phyloP scores from a whole-genome alignment of 768 basidiomycete species.

The Austroboletus festivus region DNA sequence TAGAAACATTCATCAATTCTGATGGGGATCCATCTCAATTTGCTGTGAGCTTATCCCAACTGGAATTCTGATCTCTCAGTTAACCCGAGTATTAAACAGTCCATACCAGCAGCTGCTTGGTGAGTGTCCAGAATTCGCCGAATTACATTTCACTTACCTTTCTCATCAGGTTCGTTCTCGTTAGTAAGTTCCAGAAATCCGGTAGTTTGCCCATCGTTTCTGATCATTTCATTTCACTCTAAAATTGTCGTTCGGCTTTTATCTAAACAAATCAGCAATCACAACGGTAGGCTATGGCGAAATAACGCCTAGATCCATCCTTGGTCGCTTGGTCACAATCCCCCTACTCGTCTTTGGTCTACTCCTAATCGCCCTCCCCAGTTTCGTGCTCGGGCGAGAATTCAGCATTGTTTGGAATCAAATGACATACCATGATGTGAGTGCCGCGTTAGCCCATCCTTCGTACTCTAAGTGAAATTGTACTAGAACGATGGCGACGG shows the following conservation, averaged over 20 bases:
- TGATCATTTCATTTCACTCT: too few relatives aligned
- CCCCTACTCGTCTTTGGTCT: conserved; percentile 87
- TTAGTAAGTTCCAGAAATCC: conserved; percentile 51
- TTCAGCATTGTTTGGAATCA: conserved; percentile 89
- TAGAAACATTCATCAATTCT: conserved; percentile 78
- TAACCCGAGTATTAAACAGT: conserved; percentile 32
- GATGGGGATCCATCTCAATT: conserved; percentile 85
- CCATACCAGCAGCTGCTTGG: conserved; percentile 78
- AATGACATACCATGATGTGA: conserved; percentile 56
- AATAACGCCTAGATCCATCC: conserved; percentile 81
- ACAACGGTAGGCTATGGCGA: conserved; percentile 92
- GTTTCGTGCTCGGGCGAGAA: conserved; percentile 88
- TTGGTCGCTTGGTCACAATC: conserved; percentile 83
- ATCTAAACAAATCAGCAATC: conserved; percentile 51
- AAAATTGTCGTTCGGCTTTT: too few relatives aligned
- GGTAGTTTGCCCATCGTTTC: too few relatives aligned
- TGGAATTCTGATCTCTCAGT: not conserved
- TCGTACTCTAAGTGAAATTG: not conserved
- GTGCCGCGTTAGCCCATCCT: conserved; percentile 5
- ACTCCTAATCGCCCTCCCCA: conserved; percentile 84
- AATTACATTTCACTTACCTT: too few relatives aligned
- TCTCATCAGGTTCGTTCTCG: conserved; percentile 60
- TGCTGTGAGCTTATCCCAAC: conserved; percentile 42
- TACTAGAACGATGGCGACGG: conserved; percentile 2
- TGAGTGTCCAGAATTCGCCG: conserved; percentile 36